Percentiles rank a stretch among this genome's conserved stretches.
These are phyloP conservation scores for Oryza punctata DNA, from an alignment of 176 grass and related monocot genomes.

Conservation along the genomic window DNA sequence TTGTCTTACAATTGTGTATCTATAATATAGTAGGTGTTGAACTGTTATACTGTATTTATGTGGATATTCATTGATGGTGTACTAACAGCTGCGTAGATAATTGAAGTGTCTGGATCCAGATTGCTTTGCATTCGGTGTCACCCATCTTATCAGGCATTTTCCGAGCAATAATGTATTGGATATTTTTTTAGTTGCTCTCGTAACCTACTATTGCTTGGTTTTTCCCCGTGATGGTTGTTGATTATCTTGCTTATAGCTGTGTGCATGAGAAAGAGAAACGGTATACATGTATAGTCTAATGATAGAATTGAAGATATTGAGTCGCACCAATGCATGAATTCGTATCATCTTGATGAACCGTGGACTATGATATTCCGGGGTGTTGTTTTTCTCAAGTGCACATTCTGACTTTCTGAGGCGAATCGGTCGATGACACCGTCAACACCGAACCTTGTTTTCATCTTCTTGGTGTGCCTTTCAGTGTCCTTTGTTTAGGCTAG, in stretches of 20 bases:
- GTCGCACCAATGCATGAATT: background rate
- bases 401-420: background rate
- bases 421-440: background rate
- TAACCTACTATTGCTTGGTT: background rate
- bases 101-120: background rate
- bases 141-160: background rate
- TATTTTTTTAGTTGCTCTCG: background rate
- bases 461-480: background rate
- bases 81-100: slow-evolving; percentile 12
- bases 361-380: background rate
- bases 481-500: background rate
- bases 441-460: background rate
- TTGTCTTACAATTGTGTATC: background rate
- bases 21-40: background rate
- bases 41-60: background rate
- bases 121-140: background rate
- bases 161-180: background rate
- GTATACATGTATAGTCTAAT: background rate
- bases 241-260: slow-evolving; percentile 1
- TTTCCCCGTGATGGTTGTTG: background rate
- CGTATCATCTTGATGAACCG: too few species aligned
- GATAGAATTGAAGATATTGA: background rate
- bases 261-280: background rate
- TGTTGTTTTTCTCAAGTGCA: background rate
- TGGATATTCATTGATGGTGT: background rate